These are phyloP conservation scores for Aureobasidium vineae DNA, from an alignment of 2,329 filamentous ascomycete genomes.

Conservation along the genomic window DNA sequence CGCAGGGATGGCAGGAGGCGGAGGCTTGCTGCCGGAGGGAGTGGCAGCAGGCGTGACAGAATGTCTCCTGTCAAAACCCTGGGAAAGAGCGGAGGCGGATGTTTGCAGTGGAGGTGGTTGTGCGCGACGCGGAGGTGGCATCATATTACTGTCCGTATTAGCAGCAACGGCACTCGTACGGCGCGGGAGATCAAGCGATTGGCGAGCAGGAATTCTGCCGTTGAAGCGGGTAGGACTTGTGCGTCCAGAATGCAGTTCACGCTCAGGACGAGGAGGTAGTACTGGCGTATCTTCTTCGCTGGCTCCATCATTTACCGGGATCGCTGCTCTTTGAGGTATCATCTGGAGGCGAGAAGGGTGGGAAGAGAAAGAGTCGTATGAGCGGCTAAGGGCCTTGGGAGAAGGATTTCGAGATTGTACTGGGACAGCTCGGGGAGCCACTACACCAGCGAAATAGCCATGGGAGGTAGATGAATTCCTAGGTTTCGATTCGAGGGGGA, in stretches of 20 bases:
- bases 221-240: slow-evolving; percentile 33
- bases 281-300: slow-evolving; percentile 34
- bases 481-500: slow-evolving; percentile 10
- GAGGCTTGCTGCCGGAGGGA: slow-evolving; percentile 26
- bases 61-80: slow-evolving; percentile 33
- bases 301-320: slow-evolving; percentile 7
- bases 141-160: neutral
- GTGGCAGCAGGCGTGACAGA: slow-evolving; percentile 25
- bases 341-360: slow-evolving; percentile 1
- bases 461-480: slow-evolving; percentile 11
- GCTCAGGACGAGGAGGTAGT: slow-evolving; percentile 38
- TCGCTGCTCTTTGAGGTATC: neutral
- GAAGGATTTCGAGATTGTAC: slow-evolving; percentile 10
- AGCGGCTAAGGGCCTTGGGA: slow-evolving; percentile 21
- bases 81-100: slow-evolving; percentile 34
- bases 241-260: slow-evolving; percentile 34
- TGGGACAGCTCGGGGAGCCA: neutral
- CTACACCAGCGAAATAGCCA: slow-evolving; percentile 24
- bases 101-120: slow-evolving; percentile 23
- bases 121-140: slow-evolving; percentile 18
- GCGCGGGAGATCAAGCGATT: slow-evolving; percentile 23
- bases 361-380: neutral
- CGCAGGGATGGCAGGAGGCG: slow-evolving; percentile 38
- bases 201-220: slow-evolving; percentile 26
- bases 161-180: slow-evolving; percentile 17